Evolutionary conservation across 352 stramenopile species (phyloP).

Genomic region (Pythium apleroticum): DNA sequence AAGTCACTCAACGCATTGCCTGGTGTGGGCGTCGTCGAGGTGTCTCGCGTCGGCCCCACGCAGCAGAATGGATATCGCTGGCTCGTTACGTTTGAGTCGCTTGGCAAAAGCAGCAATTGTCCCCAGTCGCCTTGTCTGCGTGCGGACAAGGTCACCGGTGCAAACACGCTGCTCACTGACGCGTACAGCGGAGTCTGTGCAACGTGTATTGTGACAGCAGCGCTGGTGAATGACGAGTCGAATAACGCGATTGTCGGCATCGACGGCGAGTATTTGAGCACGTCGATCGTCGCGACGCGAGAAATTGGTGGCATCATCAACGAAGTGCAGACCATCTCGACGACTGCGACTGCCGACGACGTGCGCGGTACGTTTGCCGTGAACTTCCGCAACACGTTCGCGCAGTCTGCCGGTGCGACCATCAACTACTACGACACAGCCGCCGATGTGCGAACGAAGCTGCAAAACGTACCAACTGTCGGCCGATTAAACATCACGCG

Average conservation of each 20-base stretch:
- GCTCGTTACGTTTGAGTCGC: conserved; percentile 69
- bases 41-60: conserved; percentile 57
- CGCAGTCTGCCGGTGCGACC: conserved; percentile 36
- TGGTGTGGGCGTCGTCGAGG: conserved; percentile 56
- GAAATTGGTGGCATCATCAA: conserved; percentile 58
- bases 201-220: conserved; percentile 42
- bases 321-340: conserved; percentile 68
- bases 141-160: conserved; percentile 51
- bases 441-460: conserved; percentile 67
- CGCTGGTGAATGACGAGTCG: conserved; percentile 41
- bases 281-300: conserved; percentile 44
- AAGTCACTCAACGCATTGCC: conserved; percentile 41
- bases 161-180: conserved; percentile 36
- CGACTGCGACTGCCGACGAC: conserved; percentile 34
- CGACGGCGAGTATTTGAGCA: conserved; percentile 40
- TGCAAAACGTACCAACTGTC: conserved; percentile 64
- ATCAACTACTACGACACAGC: conserved; percentile 76
- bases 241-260: conserved; percentile 35
- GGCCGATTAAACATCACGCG: conserved; percentile 64
- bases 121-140: conserved; percentile 57
- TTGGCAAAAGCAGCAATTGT: conserved; percentile 47
- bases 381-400: conserved; percentile 62
- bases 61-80: conserved; percentile 58
- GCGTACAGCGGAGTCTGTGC: conserved; percentile 43
- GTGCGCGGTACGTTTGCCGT: conserved; percentile 59